A percentile compares a stretch with the other conserved stretches of the same genome.
phyloP scores from a whole-genome alignment of 75 land plant genomes.

The Azolla pinnata region DNA sequence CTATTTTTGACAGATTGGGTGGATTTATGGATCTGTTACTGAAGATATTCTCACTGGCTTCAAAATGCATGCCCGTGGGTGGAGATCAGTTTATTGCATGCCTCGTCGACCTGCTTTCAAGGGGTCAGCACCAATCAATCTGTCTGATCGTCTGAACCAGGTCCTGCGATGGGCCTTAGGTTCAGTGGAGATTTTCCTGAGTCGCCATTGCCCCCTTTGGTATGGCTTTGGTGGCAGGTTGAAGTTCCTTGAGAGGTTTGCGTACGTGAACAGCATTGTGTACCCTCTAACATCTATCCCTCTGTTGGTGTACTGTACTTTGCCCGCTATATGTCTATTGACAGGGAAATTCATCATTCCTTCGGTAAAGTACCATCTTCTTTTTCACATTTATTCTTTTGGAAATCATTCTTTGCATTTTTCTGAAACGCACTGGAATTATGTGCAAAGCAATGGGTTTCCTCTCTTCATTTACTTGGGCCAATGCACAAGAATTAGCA shows the following conservation, averaged over 20 bases:
- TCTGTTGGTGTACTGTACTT: constrained; percentile 63
- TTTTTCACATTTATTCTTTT: background rate
- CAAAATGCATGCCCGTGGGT: constrained; percentile 83
- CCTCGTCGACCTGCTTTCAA: constrained; percentile 64
- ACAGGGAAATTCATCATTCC: constrained; percentile 58
- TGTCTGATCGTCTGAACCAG: constrained; percentile 74
- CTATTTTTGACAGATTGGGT: constrained; percentile 40
- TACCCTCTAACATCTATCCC: constrained; percentile 78
- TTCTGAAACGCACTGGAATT: background rate
- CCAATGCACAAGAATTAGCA: no score
- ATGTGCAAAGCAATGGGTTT: background rate
- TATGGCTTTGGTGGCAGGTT: constrained; percentile 75
- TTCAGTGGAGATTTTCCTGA: constrained; percentile 68
- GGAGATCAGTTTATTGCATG: constrained; percentile 72
- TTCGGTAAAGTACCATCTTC: constrained; percentile 23
- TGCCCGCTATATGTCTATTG: constrained; percentile 69
- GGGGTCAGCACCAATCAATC: constrained; percentile 77
- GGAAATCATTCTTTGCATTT: no score
- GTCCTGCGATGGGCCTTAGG: constrained; percentile 79
- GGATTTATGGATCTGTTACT: no score
- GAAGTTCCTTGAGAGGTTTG: constrained; percentile 61
- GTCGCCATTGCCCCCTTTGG: constrained; percentile 72
- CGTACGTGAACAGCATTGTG: constrained; percentile 62
- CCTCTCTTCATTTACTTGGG: no score
- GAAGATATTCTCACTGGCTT: constrained; percentile 80